Evolutionary conservation across 176 grass and related monocot species (phyloP).

Genomic region (Carex pumila): DNA sequence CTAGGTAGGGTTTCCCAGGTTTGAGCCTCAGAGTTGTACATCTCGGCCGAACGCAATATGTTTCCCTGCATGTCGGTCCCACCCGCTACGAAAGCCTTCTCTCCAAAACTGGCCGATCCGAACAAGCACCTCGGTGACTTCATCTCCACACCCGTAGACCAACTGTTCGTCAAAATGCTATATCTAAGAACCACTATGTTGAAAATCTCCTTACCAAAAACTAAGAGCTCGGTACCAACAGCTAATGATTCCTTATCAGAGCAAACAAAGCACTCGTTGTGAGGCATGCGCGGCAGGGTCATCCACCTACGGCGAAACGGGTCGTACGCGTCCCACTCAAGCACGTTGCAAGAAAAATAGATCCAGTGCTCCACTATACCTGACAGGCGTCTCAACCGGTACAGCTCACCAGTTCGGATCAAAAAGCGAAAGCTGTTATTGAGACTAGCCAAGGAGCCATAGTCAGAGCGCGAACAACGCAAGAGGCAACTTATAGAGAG

Average conservation of each 20-base stretch:
- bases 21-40: conserved; percentile 81
- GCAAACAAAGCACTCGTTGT: conserved; percentile 83
- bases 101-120: conserved; percentile 83
- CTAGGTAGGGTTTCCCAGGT: conserved; percentile 68
- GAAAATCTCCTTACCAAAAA: conserved; percentile 76
- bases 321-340: conserved; percentile 94
- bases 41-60: conserved; percentile 62
- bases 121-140: conserved; percentile 91
- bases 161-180: conserved; percentile 89
- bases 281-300: conserved; percentile 83
- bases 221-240: conserved; percentile 85
- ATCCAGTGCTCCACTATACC: conserved; percentile 93
- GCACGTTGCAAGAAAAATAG: conserved; percentile 86
- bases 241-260: conserved; percentile 91
- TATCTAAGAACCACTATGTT: conserved; percentile 80
- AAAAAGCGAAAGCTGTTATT: conserved; percentile 54
- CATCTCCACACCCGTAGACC: conserved; percentile 77
- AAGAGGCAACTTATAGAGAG: conserved; percentile 81
- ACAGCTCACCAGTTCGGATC: conserved; percentile 62
- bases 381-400: conserved; percentile 47
- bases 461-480: conserved; percentile 68
- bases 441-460: conserved; percentile 67
- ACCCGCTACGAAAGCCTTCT: conserved; percentile 87
- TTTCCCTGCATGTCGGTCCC: conserved; percentile 52
- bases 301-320: conserved; percentile 75